A percentile compares a stretch with the other conserved stretches of the same genome.
These are phyloP conservation scores for Arxiozyma slooffiae DNA, from an alignment of 1,139 yeast genomes.

Conservation along the genomic window DNA sequence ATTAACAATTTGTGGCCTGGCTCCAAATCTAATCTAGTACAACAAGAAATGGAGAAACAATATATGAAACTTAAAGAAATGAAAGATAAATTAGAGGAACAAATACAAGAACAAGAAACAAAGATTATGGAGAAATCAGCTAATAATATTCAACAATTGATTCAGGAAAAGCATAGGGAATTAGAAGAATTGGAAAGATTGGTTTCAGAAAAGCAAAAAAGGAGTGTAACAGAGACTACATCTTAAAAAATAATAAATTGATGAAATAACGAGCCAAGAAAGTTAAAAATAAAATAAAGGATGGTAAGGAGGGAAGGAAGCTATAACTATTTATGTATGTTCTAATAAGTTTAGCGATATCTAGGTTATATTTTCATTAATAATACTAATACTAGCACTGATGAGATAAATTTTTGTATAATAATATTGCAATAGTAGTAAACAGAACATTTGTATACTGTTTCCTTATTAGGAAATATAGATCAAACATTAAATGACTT, in stretches of 20 bases:
- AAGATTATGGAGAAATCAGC: conserved; percentile 14
- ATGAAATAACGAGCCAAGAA: too few relatives aligned
- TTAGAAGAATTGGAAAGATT: conserved; percentile 17
- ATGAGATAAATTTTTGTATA: too few relatives aligned
- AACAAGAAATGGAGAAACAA: conserved; percentile 12
- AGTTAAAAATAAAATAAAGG: neutral
- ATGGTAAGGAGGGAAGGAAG: neutral
- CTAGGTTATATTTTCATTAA: too few relatives aligned
- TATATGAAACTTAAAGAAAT: conserved; percentile 16
- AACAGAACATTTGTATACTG: neutral
- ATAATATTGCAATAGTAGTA: neutral
- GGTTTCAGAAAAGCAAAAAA: conserved; percentile 11
- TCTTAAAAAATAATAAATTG: neutral
- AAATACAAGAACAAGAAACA: conserved; percentile 21
- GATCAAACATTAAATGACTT: neutral
- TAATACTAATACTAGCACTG: neutral
- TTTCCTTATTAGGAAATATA: neutral
- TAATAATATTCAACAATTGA: conserved; percentile 15
- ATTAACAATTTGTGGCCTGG: conserved; percentile 27
- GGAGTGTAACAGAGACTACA: neutral
- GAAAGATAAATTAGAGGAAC: conserved; percentile 13
- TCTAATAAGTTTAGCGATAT: neutral
- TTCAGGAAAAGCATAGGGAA: conserved; percentile 24
- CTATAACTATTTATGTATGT: too few relatives aligned
- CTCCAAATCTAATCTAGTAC: conserved; percentile 21